Base-by-base conservation (phyloP, 192 early-diverging fungal species). In the Fimicolochytrium jonesii region DNA sequence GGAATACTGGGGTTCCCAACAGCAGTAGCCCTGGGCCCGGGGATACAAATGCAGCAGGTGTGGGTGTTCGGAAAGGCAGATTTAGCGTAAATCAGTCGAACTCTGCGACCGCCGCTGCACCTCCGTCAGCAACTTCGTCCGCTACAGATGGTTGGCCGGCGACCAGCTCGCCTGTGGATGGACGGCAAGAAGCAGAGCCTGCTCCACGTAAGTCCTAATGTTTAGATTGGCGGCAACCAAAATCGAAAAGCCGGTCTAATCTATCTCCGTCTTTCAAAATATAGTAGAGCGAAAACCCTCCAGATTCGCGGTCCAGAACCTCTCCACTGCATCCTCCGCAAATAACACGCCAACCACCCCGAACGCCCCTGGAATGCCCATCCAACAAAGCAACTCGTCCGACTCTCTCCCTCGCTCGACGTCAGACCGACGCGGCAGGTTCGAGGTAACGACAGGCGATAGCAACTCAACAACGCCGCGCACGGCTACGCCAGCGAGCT, bases 61-160 rank as follows among this genome's bases (percentile, higher is more conserved):
- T 41, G 5, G 79, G 83, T 67, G 77, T 88, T 4, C 82, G 75
- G 59, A 90, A 88, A 47, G 89, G 89, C n/a, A 73, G 89, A 34
- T 90, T 90, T 47, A 84, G 84, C 70, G 85, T 90, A 37, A 81
- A 62, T 51, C 60, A 62, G 30, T 62, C 60, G 32, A 17, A n/a
- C n/a, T n/a, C n/a, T n/a, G n/a, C n/a, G n/a, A n/a, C n/a, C 30
- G 20, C 23, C 32, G 0, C 56, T 13, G 36, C 5, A 5, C 28
- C 56, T 13, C n/a, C 34, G 15, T 3, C 34, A 2, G 22, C 56
- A 29, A 20, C 20, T 30, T 15, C 30, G 4, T 20, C n/a, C n/a
- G n/a, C 31, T 6, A 17, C 17, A 10, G 23, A 26, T 11, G 18
- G 9, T 23, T 25, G 22, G 4, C 10, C 10, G 4, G 13, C 41